A percentile compares a stretch with the other conserved stretches of the same genome.
Evolutionary conservation across 192 early-diverging fungal species (phyloP).

Genomic region (Coemansia erecta): DNA sequence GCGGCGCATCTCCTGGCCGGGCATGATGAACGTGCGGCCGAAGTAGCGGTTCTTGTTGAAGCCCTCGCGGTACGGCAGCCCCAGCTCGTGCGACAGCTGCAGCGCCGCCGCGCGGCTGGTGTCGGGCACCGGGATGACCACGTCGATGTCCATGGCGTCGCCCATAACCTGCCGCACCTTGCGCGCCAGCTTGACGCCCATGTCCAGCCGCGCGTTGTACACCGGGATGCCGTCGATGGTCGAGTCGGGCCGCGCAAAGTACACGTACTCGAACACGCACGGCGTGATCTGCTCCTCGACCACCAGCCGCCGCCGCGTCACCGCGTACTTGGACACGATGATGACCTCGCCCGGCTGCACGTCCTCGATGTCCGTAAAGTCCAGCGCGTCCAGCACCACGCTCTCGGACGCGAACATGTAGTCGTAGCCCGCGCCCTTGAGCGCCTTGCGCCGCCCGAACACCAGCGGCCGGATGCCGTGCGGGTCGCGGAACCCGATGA

Average conservation of each 20-base stretch:
- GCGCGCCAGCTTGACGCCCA: slow-evolving; percentile 95
- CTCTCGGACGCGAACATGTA: slow-evolving; percentile 99
- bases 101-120: slow-evolving; percentile 93
- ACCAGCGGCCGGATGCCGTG: slow-evolving; percentile 96
- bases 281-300: slow-evolving; percentile 68
- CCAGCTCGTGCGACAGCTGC: slow-evolving; percentile 86
- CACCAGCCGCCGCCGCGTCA: slow-evolving; percentile 67
- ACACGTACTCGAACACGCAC: slow-evolving; percentile 99
- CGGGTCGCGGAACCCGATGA: slow-evolving; percentile 93
- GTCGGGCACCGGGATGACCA: slow-evolving; percentile 98
- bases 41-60: slow-evolving; percentile 99
- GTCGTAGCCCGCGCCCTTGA: slow-evolving; percentile 69
- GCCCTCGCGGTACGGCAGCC: slow-evolving; percentile 94
- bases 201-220: slow-evolving; percentile 94
- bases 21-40: slow-evolving; percentile 99
- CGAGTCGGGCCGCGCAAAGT: slow-evolving; percentile 98
- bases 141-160: slow-evolving; percentile 86
- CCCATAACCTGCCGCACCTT: slow-evolving; percentile 76
- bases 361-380: slow-evolving; percentile 87
- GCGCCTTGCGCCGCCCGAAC: slow-evolving; percentile 75
- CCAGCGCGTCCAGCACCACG: slow-evolving; percentile 87
- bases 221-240: slow-evolving; percentile 99
- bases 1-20: slow-evolving; percentile 85
- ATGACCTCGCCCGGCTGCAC: slow-evolving; percentile 92
- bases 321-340: slow-evolving; percentile 80